Conservation (phyloP, 768 basidiomycete genomes). For the Strobilomyces confusus region DNA sequence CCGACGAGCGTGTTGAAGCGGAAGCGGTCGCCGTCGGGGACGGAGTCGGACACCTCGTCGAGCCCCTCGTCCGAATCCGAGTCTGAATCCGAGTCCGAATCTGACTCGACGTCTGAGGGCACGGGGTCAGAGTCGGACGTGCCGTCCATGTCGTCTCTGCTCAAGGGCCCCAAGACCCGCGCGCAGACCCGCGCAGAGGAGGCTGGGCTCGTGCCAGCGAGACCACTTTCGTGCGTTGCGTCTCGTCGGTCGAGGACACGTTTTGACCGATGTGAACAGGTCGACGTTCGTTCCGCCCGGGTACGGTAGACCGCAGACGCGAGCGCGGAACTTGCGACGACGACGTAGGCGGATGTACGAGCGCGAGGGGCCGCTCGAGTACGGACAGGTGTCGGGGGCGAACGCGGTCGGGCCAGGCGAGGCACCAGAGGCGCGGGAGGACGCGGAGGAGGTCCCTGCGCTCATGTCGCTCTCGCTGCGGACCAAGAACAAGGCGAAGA, state of each 20-base stretch:
- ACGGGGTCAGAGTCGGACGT: constrained; percentile 16
- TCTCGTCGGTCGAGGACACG: background rate
- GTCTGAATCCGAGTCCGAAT: constrained; percentile 21
- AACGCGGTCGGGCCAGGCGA: constrained; percentile 35
- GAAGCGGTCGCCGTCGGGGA: constrained; percentile 24
- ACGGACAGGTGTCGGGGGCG: constrained; percentile 33
- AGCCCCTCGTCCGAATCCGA: constrained; percentile 16
- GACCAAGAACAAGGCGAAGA: constrained; percentile 75
- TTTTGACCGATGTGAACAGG: constrained; percentile 1
- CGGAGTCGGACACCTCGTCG: no score
- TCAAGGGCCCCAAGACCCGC: background rate
- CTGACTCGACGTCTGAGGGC: constrained; percentile 16
- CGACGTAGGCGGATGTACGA: constrained; percentile 42
- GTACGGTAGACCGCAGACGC: constrained; percentile 54
- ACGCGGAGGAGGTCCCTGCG: background rate
- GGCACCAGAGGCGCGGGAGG: background rate
- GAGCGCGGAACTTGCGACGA: constrained; percentile 54
- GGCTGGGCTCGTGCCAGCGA: background rate
- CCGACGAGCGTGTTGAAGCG: constrained; percentile 15
- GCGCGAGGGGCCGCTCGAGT: constrained; percentile 11
- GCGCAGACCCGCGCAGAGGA: no score
- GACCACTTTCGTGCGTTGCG: constrained; percentile 9
- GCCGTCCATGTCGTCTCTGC: background rate
- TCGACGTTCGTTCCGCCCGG: constrained; percentile 48
- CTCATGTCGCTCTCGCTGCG: constrained; percentile 48